A percentile compares a stretch with the other conserved stretches of the same genome.
phyloP scores from a whole-genome alignment of 2,329 filamentous ascomycete species.

The Colletotrichum sp. region DNA sequence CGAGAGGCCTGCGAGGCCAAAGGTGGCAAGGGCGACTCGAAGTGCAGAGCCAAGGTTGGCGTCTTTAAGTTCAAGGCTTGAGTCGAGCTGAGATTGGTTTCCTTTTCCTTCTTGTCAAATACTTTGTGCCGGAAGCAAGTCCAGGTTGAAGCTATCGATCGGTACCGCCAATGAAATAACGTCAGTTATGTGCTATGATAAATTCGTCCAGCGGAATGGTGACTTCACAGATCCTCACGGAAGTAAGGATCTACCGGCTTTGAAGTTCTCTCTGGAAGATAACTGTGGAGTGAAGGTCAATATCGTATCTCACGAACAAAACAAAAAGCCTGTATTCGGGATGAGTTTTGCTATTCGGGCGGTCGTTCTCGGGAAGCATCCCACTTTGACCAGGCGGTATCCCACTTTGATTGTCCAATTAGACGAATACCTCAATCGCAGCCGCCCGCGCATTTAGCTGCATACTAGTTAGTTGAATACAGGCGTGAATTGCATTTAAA shows the following conservation, averaged over 20 bases:
- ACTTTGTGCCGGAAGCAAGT: neutral
- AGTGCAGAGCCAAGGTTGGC: neutral
- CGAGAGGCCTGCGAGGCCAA: neutral
- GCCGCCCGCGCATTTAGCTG: accelerated
- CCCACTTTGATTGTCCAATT: neutral
- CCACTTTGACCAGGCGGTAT: neutral
- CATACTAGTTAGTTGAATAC: accelerated
- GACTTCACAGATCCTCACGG: accelerated
- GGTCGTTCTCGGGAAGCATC: neutral
- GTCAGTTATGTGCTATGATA: neutral
- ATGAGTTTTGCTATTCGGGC: accelerated
- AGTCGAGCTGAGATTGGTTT: neutral
- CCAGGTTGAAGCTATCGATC: neutral
- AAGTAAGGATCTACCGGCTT: neutral
- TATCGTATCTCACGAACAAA: neutral
- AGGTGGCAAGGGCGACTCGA: neutral
- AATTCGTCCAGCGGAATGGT: accelerated
- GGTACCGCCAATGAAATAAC: neutral
- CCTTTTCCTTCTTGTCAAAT: neutral
- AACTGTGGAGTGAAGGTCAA: neutral
- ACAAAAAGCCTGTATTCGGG: neutral
- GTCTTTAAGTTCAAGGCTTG: neutral
- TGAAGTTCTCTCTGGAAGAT: accelerated
- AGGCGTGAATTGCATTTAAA: accelerated
- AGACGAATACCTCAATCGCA: neutral